Conservation (phyloP, 2,329 filamentous ascomycete species). For the Torrubiellomyces zombiae region DNA sequence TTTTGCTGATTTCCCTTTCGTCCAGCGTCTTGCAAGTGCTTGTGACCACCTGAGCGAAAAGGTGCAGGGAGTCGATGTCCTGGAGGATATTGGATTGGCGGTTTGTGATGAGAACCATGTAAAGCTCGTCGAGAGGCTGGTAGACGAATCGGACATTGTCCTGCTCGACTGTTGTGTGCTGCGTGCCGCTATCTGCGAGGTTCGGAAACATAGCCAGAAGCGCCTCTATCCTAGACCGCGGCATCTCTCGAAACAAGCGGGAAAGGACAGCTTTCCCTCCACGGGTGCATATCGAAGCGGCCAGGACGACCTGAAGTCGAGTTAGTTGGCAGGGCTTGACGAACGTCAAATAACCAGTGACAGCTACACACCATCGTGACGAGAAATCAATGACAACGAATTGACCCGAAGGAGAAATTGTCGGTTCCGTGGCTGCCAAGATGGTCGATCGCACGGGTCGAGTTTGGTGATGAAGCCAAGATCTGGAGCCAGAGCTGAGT, state of each 20-base stretch:
- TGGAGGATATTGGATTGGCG: slow-evolving; percentile 98
- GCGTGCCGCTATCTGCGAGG: slow-evolving; percentile 84
- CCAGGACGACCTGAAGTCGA: slow-evolving; percentile 84
- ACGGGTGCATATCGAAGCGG: slow-evolving; percentile 95
- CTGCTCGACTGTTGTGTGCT: slow-evolving; percentile 96
- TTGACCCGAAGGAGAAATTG: not conserved
- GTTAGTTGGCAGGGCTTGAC: slow-evolving; percentile 1
- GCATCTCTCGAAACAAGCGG: slow-evolving; percentile 94
- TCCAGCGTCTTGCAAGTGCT: slow-evolving; percentile 93
- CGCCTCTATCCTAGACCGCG: slow-evolving; percentile 88
- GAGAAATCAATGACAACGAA: slow-evolving; percentile 7
- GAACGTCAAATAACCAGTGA: not conserved
- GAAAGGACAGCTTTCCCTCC: slow-evolving; percentile 97
- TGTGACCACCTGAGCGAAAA: slow-evolving; percentile 93
- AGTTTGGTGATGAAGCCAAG: slow-evolving; percentile 1
- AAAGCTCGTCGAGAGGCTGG: slow-evolving; percentile 95
- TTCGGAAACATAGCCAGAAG: slow-evolving; percentile 95
- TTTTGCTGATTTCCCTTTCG: slow-evolving; percentile 84
- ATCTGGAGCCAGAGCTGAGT: not conserved
- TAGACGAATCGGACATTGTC: slow-evolving; percentile 99
- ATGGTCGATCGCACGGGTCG: not conserved
- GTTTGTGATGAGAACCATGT: slow-evolving; percentile 99
- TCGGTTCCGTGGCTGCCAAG: too few species aligned
- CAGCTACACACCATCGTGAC: slow-evolving; percentile 22
- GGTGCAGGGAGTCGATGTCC: slow-evolving; percentile 94